Conservation (phyloP, 2,329 filamentous ascomycete genomes). For the Paraconiothyrium sp. region DNA sequence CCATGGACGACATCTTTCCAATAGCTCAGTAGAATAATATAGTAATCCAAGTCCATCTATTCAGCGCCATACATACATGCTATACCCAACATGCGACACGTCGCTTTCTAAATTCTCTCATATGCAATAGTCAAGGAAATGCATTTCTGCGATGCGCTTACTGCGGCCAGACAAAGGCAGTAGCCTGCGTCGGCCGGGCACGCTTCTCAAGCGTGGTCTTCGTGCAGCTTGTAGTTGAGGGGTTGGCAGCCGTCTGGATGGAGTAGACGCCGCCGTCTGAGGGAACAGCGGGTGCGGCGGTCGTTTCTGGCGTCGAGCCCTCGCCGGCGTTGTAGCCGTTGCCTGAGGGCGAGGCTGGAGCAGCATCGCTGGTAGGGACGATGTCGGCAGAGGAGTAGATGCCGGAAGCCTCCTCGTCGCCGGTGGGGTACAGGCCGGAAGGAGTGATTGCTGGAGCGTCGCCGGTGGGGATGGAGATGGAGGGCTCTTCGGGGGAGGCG, state of each 20-base stretch:
- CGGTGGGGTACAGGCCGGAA: not conserved
- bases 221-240: conserved; percentile 1
- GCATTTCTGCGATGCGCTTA: not conserved
- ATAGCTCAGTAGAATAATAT: not conserved
- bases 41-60: conserved; percentile 1
- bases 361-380: not conserved
- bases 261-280: conserved; percentile 3
- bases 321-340: conserved; percentile 6
- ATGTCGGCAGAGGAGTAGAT: not conserved
- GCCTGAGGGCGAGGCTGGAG: not conserved
- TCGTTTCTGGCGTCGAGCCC: not conserved
- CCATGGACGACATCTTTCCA: not conserved
- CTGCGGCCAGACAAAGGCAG: conserved; percentile 13
- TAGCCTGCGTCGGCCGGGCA: conserved; percentile 6
- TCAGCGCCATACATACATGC: conserved; percentile 8
- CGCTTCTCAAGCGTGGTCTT: conserved; percentile 14
- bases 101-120: not conserved
- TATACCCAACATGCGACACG: not conserved
- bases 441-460: not conserved
- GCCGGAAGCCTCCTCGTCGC: not conserved
- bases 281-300: not conserved
- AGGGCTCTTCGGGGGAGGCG: not conserved
- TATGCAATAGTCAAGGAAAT: not conserved
- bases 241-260: conserved; percentile 8
- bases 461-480: not conserved